phyloP scores from a whole-genome alignment of 345 rosid genomes.

The Salix exigua region DNA sequence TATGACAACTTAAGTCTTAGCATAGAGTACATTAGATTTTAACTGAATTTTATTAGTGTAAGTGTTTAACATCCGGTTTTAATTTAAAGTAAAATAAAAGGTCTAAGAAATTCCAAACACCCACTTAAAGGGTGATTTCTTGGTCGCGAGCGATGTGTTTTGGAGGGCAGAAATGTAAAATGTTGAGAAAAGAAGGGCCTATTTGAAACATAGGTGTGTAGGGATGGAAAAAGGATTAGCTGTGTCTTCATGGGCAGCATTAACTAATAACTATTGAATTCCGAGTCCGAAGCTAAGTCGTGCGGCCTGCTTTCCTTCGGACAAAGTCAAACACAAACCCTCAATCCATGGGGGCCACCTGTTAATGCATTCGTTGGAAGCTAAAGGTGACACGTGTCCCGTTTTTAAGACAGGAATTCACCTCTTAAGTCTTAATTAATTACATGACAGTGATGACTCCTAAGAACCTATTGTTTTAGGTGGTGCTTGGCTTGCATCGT shows the following conservation, averaged over 20 bases:
- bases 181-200: not conserved
- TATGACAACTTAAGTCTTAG: too few relatives aligned
- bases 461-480: too few relatives aligned
- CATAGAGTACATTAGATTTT: too few relatives aligned
- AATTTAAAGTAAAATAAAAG: too few relatives aligned
- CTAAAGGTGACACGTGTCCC: slow-evolving; percentile 15
- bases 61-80: too few relatives aligned
- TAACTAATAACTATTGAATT: not conserved
- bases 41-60: too few relatives aligned
- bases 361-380: not conserved
- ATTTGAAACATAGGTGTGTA: not conserved
- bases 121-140: not conserved
- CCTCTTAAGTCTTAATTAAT: too few relatives aligned
- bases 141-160: not conserved
- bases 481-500: too few relatives aligned
- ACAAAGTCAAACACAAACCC: slow-evolving; percentile 6
- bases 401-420: not conserved
- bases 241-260: slow-evolving; percentile 4
- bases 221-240: not conserved
- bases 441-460: not conserved
- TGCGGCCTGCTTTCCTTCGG: slow-evolving; percentile 1
- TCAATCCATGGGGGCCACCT: not conserved
- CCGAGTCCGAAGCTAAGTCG: not conserved
- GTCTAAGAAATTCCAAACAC: too few relatives aligned
- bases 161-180: not conserved